Conservation (phyloP, 23 red algal genomes). For the Gracilaria vermiculophylla region DNA sequence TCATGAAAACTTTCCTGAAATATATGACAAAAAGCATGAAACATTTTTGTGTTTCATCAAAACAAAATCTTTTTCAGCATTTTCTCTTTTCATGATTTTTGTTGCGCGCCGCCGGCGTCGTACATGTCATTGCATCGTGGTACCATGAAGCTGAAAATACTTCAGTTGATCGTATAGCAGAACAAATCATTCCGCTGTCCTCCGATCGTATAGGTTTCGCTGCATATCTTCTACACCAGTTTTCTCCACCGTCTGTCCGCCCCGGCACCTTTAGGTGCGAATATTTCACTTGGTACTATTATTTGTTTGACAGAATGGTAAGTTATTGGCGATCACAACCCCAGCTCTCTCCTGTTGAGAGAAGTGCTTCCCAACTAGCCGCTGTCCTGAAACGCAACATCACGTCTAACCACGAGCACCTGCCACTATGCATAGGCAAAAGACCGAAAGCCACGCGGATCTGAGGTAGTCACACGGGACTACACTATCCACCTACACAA, state of each 20-base stretch:
- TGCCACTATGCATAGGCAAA: slow-evolving; percentile 35
- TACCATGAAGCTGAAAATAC: too few relatives aligned
- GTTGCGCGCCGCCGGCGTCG: too few relatives aligned
- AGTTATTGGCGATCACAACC: neutral
- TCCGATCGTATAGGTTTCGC: too few relatives aligned
- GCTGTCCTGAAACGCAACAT: neutral
- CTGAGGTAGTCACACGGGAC: slow-evolving; percentile 92
- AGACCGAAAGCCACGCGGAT: slow-evolving; percentile 65
- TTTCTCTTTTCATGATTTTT: too few relatives aligned
- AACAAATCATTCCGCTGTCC: neutral
- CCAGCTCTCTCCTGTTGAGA: neutral
- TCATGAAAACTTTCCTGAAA: too few relatives aligned
- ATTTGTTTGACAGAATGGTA: slow-evolving; percentile 11
- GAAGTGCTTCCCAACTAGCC: neutral
- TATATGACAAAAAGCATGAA: too few relatives aligned
- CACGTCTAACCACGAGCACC: slow-evolving; percentile 4
- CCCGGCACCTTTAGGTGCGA: neutral
- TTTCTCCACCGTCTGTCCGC: neutral
- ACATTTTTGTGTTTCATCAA: too few relatives aligned
- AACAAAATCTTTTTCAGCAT: too few relatives aligned
- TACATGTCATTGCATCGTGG: too few relatives aligned
- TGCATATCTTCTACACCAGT: too few relatives aligned
- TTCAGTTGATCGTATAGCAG: neutral
- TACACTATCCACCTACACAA: slow-evolving; percentile 98
- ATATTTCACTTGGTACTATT: neutral